A percentile compares a stretch with the other conserved stretches of the same genome.
These are phyloP conservation scores for Leptographium wingfieldii DNA, from an alignment of 2,329 filamentous ascomycete genomes.

Conservation along the genomic window DNA sequence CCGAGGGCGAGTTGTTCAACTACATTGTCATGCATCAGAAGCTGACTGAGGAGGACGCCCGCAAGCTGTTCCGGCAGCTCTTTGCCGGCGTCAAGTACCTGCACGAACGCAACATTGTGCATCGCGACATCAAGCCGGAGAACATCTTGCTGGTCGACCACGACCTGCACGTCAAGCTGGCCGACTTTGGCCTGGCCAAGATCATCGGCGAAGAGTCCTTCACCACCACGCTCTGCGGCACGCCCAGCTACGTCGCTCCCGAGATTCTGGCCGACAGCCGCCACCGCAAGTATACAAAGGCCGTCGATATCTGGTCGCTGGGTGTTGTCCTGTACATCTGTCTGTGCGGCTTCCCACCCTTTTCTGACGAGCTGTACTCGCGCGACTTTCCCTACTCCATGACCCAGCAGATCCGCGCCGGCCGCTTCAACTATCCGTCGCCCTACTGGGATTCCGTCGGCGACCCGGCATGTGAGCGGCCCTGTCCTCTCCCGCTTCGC, in stretches of 20 bases:
- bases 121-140: conserved; percentile 95
- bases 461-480: conserved; percentile 53
- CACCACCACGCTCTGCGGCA: conserved; percentile 89
- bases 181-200: conserved; percentile 93
- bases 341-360: conserved; percentile 90
- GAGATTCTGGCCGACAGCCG: conserved; percentile 79
- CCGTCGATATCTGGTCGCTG: conserved; percentile 91
- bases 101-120: conserved; percentile 93
- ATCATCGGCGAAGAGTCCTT: conserved; percentile 98
- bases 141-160: conserved; percentile 87
- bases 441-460: conserved; percentile 90
- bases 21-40: conserved; percentile 86
- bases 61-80: conserved; percentile 79
- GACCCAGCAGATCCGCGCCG: conserved; percentile 79
- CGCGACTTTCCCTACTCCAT: conserved; percentile 74
- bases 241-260: conserved; percentile 93
- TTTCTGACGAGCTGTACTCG: conserved; percentile 83
- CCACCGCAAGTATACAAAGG: conserved; percentile 81
- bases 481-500: not conserved
- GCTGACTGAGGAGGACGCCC: conserved; percentile 68
- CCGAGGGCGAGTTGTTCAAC: conserved; percentile 93
- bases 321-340: conserved; percentile 98
- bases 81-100: conserved; percentile 93
- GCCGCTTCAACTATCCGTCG: conserved; percentile 85
- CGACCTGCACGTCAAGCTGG: conserved; percentile 76